Base-by-base conservation (phyloP, 352 stramenopile species). In the Globisporangium parvum region DNA sequence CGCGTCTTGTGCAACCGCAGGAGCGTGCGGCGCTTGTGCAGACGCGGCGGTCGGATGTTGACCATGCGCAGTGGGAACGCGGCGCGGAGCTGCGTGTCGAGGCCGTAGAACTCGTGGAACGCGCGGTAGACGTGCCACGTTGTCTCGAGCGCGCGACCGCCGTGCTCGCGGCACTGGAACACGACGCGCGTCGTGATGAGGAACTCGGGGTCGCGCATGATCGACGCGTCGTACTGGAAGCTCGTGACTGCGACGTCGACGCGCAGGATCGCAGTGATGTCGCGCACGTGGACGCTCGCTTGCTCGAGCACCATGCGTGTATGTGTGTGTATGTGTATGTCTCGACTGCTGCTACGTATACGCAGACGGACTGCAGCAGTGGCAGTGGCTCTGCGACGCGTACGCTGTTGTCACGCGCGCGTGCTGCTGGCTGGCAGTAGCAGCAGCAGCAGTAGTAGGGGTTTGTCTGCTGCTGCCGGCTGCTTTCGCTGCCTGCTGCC, bases 181-280 rank as follows among this genome's bases (percentile, higher is more conserved):
- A 85, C 71, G 20, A 92, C 67, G 53, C 57, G 54, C 11, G 77
- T 88, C 21, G 72, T 53, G 21, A 93, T 66, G 15, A 75, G 51
- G 60, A 88, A 93, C 67, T 93, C 84, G 6, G 84, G 77, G 41
- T 91, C 72, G 35, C 84, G 73, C 84, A 93, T 93, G 55, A 88
- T 73, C 11, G 70, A 81, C 45, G 71, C 55, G 66, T 93, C 81
- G 59, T 71, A 93, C 59, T 89, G 77, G 44, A 80, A 88, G 41
- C 74, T 70, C 23, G 77, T 62, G 26, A 93, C 77, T 37, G 55
- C 53, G n/a, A 91, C 70, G 18, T 20, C 33, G 40, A 90, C 73
- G 28, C 75, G 71, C 33, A 90, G 55, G 49, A 93, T 72, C 26
- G 77, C 73, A 37, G 79, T 88, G 47, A 93, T 70, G 69, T 91